These are phyloP conservation scores for Komagataella phaffii DNA, from an alignment of 805 yeast genomes.

Conservation along the genomic window DNA sequence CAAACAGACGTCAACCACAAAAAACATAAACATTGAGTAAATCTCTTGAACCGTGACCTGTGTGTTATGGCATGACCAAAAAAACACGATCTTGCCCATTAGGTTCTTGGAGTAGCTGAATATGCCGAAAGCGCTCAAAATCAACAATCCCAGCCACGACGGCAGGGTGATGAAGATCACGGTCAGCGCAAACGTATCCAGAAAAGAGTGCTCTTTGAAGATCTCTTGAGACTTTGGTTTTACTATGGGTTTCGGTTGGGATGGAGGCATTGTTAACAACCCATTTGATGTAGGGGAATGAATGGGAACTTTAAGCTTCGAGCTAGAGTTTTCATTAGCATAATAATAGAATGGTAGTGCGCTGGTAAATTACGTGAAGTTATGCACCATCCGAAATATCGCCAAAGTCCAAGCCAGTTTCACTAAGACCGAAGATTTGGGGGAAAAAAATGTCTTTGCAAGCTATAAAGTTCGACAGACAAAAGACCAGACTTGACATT, in stretches of 20 bases:
- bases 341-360: not conserved
- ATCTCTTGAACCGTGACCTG: not conserved
- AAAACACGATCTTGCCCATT: constrained; percentile 4
- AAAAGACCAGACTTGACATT: constrained; percentile 33
- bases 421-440: not conserved
- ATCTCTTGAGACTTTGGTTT: not conserved
- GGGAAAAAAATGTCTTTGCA: constrained; percentile 24
- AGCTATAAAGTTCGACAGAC: constrained; percentile 55
- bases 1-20: not conserved
- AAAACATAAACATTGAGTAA: not conserved
- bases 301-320: not conserved
- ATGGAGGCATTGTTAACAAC: not conserved
- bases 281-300: not conserved
- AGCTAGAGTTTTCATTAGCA: not conserved
- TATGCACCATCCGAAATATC: too few relatives aligned
- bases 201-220: constrained; percentile 14
- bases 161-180: constrained; percentile 17
- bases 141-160: constrained; percentile 6
- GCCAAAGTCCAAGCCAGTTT: not conserved
- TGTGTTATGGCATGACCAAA: constrained; percentile 1
- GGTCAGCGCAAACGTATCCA: constrained; percentile 19
- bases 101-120: constrained; percentile 5
- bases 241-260: not conserved
- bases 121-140: constrained; percentile 3
- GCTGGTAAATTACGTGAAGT: not conserved